Conservation (phyloP, 306 rosid genomes). For the Notholithocarpus densiflorus region DNA sequence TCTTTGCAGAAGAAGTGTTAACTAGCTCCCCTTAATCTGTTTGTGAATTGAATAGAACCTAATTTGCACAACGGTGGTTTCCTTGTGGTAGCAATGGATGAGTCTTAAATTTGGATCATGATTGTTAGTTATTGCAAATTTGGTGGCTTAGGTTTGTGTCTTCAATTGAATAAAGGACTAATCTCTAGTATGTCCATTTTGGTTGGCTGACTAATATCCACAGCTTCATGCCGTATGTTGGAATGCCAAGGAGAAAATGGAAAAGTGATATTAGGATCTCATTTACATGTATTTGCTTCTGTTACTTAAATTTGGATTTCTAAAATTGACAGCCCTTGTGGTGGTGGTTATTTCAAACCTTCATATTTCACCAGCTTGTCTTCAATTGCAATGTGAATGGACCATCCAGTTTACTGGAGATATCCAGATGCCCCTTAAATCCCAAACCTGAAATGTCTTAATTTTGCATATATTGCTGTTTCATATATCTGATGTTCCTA, state of each 20-base stretch:
- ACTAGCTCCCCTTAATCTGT: background rate
- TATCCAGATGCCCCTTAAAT: background rate
- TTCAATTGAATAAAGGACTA: background rate
- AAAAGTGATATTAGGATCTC: background rate
- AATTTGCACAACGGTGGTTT: background rate
- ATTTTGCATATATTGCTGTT: background rate
- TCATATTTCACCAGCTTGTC: background rate
- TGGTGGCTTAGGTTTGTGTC: background rate
- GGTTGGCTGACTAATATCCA: background rate
- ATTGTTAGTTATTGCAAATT: background rate
- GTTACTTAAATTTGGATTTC: slow-evolving; percentile 1
- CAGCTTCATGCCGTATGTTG: background rate
- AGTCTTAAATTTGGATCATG: background rate
- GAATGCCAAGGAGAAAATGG: background rate
- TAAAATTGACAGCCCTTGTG: background rate
- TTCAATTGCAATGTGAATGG: background rate
- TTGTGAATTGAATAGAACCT: background rate
- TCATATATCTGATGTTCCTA: background rate
- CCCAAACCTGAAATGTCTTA: background rate
- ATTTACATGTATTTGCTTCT: background rate
- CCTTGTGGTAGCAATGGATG: background rate
- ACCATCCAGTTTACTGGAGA: background rate
- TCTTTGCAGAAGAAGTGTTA: background rate
- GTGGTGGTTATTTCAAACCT: background rate
- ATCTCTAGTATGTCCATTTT: background rate